Evolutionary conservation across 768 basidiomycete species (phyloP).

Genomic region (Auriculariales sp.): DNA sequence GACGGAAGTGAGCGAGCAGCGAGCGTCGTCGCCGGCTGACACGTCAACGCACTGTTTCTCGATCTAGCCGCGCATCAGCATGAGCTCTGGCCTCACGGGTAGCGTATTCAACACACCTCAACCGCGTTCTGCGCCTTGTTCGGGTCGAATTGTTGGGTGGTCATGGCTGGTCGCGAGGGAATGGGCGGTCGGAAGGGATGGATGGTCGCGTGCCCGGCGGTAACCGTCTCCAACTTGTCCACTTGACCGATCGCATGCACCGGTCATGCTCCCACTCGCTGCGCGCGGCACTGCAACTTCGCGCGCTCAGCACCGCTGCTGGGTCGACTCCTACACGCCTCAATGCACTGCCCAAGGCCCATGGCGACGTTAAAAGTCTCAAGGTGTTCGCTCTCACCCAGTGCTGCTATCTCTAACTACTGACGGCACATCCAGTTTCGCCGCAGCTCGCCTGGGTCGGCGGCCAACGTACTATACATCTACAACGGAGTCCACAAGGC

Average conservation of each 20-base stretch:
- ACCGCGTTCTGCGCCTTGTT: conserved; percentile 82
- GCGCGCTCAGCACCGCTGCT: background rate
- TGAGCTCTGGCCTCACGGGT: background rate
- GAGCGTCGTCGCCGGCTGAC: background rate
- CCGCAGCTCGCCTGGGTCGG: background rate
- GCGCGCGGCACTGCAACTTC: background rate
- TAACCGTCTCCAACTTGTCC: too few species aligned
- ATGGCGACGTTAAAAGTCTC: background rate
- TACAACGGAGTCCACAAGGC: background rate
- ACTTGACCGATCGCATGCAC: background rate
- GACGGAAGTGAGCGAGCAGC: conserved; percentile 5
- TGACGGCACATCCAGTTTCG: background rate
- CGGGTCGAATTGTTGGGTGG: conserved; percentile 49
- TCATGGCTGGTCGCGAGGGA: conserved; percentile 1
- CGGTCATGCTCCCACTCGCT: background rate
- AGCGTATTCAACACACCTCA: conserved; percentile 43
- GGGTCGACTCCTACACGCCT: background rate
- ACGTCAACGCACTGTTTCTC: conserved; percentile 79
- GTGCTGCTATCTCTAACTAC: background rate
- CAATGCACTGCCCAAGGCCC: background rate
- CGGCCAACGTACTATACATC: background rate
- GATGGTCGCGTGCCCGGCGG: background rate
- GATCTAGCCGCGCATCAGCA: conserved; percentile 36
- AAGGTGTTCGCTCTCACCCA: background rate
- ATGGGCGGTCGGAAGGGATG: background rate